phyloP scores from a whole-genome alignment of 129 eudicot species.

The Helianthus annuus region DNA sequence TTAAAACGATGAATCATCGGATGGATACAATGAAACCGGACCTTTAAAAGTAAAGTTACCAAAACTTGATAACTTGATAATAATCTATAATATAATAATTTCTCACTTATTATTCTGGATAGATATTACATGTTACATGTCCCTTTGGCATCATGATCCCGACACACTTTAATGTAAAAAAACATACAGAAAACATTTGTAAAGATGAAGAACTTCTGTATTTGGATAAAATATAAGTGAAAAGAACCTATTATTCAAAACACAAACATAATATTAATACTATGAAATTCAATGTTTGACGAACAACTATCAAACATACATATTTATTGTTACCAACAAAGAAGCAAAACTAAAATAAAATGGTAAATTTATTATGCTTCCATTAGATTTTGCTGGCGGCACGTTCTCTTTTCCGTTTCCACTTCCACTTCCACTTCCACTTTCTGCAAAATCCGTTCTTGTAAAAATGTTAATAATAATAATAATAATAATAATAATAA shows the following conservation, averaged over 20 bases:
- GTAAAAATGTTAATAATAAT: neutral
- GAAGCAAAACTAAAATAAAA: slow-evolving; percentile 13
- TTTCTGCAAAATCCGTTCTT: neutral
- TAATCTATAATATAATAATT: neutral
- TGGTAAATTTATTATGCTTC: slow-evolving; percentile 8
- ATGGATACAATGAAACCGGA: too few species aligned
- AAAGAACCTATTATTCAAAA: neutral
- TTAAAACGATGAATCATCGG: too few species aligned
- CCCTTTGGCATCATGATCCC: neutral
- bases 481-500: too few species aligned
- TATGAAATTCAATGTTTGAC: neutral
- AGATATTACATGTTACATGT: neutral
- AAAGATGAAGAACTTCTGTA: slow-evolving; percentile 6
- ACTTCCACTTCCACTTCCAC: neutral
- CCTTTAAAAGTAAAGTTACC: too few species aligned
- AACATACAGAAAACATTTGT: too few species aligned
- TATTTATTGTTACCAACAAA: slow-evolving; percentile 16
- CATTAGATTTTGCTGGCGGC: slow-evolving; percentile 26
- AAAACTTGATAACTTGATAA: neutral
- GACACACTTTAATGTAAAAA: neutral
- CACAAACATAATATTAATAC: slow-evolving; percentile 9
- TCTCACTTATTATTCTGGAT: neutral
- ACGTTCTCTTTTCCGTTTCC: slow-evolving; percentile 3
- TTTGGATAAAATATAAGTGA: neutral
- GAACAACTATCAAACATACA: slow-evolving; percentile 9